A percentile compares a stretch with the other conserved stretches of the same genome.
phyloP scores from a whole-genome alignment of 202 grass and related monocot genomes.

The Zizania palustris region DNA sequence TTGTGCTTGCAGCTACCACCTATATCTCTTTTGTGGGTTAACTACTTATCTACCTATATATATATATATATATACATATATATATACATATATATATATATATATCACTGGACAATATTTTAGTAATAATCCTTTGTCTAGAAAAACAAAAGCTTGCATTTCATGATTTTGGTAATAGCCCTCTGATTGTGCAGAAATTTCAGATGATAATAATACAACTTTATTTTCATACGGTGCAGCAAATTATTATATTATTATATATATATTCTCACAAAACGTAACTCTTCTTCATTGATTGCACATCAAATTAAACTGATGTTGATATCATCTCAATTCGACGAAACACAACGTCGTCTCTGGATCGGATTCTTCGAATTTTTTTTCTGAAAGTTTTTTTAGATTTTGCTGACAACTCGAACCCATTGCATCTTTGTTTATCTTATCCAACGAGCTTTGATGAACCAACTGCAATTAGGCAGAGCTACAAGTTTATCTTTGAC shows the following conservation, averaged over 20 bases:
- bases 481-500: conserved; percentile 29
- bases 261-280: conserved; percentile 36
- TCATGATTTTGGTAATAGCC: background rate
- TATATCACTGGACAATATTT: background rate
- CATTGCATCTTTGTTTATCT: background rate
- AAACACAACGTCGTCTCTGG: background rate
- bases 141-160: background rate
- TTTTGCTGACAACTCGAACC: background rate
- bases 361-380: background rate
- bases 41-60: background rate
- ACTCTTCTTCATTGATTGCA: background rate
- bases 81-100: too few relatives aligned
- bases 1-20: background rate
- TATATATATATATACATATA: too few relatives aligned
- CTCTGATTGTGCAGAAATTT: background rate
- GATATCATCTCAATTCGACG: conserved; percentile 30
- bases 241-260: too few relatives aligned
- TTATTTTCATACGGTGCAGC: background rate
- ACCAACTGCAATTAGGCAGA: conserved; percentile 19
- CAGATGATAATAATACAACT: background rate
- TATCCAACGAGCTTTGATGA: conserved; percentile 8
- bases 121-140: background rate
- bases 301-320: background rate
- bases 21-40: background rate
- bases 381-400: background rate